phyloP scores from a whole-genome alignment of 805 yeast genomes.

The Zygotorulaspora florentina region DNA sequence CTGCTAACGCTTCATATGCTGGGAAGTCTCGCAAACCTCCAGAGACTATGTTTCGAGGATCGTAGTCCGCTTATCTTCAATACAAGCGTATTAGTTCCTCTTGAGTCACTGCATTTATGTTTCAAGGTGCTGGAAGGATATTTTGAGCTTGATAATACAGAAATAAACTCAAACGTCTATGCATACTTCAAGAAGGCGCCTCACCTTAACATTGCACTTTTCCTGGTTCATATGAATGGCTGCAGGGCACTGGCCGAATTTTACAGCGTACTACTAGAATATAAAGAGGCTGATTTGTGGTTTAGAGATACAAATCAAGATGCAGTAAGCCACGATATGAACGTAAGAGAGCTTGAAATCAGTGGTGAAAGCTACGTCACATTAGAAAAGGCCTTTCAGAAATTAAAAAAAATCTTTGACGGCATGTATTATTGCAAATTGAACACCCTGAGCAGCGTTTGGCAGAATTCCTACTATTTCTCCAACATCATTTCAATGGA shows the following conservation, averaged over 20 bases:
- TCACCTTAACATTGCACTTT: background rate
- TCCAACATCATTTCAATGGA: constrained; percentile 2
- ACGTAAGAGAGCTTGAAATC: background rate
- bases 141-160: background rate
- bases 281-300: background rate
- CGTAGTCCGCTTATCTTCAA: background rate
- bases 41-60: background rate
- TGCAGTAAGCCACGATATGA: background rate
- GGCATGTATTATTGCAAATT: background rate
- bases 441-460: background rate
- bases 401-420: constrained; percentile 1
- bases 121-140: constrained; percentile 2
- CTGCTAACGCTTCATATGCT: background rate
- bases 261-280: background rate
- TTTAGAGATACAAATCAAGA: background rate
- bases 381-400: background rate
- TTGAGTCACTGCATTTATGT: constrained; percentile 1
- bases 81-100: background rate
- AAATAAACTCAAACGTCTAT: background rate
- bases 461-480: constrained; percentile 6
- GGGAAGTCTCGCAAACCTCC: background rate
- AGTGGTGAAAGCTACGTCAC: background rate
- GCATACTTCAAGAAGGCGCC: background rate
- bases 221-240: background rate
- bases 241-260: background rate